phyloP scores from a whole-genome alignment of 176 grass and related monocot species.

The Triticum dicoccoides region DNA sequence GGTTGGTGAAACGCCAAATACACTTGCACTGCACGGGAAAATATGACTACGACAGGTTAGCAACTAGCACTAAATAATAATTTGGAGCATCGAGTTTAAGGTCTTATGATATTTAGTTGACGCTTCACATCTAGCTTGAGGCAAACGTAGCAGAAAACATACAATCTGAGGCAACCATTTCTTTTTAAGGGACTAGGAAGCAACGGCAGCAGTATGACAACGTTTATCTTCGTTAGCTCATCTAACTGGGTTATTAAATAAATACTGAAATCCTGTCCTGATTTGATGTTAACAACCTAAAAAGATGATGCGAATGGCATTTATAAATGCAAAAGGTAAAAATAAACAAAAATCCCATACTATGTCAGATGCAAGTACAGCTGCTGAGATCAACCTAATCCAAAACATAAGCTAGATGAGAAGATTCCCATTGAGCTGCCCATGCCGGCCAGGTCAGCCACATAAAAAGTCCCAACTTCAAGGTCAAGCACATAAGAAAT shows the following conservation, averaged over 20 bases:
- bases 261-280: not conserved
- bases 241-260: not conserved
- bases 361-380: conserved; percentile 27
- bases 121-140: not conserved
- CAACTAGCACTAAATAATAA: not conserved
- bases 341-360: not conserved
- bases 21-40: conserved; percentile 56
- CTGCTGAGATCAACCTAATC: not conserved
- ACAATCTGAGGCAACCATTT: not conserved
- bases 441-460: conserved; percentile 18
- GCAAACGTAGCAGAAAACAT: conserved; percentile 11
- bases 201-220: not conserved
- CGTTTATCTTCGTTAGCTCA: conserved; percentile 7
- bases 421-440: conserved; percentile 17
- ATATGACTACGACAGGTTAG: conserved; percentile 15
- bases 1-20: conserved; percentile 88
- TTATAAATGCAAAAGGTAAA: conserved; percentile 3
- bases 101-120: not conserved
- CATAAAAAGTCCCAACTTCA: conserved; percentile 17
- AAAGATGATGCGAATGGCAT: not conserved
- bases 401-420: not conserved
- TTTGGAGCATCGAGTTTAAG: not conserved
- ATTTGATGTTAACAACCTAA: conserved; percentile 30
- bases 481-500: conserved; percentile 40
- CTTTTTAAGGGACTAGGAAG: not conserved